phyloP scores from a whole-genome alignment of 768 basidiomycete species.

The Cantharellus cinnabarinus region DNA sequence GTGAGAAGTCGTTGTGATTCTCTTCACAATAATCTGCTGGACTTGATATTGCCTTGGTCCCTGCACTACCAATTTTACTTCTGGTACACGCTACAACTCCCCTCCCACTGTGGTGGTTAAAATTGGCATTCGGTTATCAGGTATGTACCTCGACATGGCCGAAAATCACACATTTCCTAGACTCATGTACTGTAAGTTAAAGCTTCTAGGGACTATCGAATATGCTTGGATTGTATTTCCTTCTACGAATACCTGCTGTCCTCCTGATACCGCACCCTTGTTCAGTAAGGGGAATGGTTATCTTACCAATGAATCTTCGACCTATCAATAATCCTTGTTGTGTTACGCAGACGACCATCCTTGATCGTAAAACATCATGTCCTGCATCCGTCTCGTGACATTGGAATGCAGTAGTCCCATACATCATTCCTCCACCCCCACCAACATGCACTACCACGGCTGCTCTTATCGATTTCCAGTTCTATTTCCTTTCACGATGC shows the following conservation, averaged over 20 bases:
- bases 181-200: constrained; percentile 25
- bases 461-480: no score
- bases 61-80: constrained; percentile 97
- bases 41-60: constrained; percentile 80
- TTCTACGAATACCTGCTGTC: constrained; percentile 37
- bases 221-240: constrained; percentile 83
- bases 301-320: no score
- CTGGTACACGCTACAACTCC: constrained; percentile 87
- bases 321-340: no score
- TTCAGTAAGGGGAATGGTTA: no score
- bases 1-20: constrained; percentile 56
- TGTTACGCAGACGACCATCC: no score
- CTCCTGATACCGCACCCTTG: constrained; percentile 30
- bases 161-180: constrained; percentile 4
- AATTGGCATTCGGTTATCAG: constrained; percentile 38
- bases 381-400: no score
- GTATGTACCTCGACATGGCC: constrained; percentile 23
- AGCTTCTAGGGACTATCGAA: constrained; percentile 42
- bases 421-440: no score
- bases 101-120: constrained; percentile 62
- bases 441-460: no score
- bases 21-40: constrained; percentile 88
- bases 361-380: no score
- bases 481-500: no score
- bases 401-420: no score